These are phyloP conservation scores for Cochliopodium minus DNA, from an alignment of 208 protist species.

Conservation along the genomic window DNA sequence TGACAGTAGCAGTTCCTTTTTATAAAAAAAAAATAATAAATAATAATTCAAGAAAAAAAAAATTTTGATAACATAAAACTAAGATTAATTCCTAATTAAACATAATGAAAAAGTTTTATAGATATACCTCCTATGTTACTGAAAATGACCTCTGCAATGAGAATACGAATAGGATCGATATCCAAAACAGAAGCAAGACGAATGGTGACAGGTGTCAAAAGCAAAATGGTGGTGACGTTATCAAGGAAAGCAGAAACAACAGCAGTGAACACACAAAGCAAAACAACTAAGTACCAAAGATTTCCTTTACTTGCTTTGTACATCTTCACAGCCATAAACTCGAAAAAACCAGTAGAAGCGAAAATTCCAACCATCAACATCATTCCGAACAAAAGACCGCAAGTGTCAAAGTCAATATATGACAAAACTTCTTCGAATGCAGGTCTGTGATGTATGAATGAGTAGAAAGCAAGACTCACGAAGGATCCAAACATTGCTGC, in stretches of 20 bases:
- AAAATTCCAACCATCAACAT: conserved; percentile 43
- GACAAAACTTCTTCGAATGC: conserved; percentile 15
- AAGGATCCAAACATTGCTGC: conserved; percentile 34
- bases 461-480: conserved; percentile 12
- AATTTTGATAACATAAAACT: neutral
- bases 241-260: conserved; percentile 38
- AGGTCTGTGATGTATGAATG: conserved; percentile 4
- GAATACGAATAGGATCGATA: conserved; percentile 30
- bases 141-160: conserved; percentile 35
- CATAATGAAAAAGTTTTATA: no score
- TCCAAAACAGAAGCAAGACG: conserved; percentile 28
- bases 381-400: conserved; percentile 38
- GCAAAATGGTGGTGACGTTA: conserved; percentile 49
- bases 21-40: conserved; percentile 5
- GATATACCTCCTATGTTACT: conserved; percentile 28
- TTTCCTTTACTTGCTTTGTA: conserved; percentile 26
- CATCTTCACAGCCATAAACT: conserved; percentile 24
- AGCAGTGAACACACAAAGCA: conserved; percentile 23
- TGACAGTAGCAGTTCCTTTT: conserved; percentile 22
- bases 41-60: neutral
- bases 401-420: conserved; percentile 35
- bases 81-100: neutral
- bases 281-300: conserved; percentile 22
- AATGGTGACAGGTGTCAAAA: conserved; percentile 39
- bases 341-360: conserved; percentile 35